These are phyloP conservation scores for Clitopilus hobsonii DNA, from an alignment of 768 basidiomycete genomes.

Conservation along the genomic window DNA sequence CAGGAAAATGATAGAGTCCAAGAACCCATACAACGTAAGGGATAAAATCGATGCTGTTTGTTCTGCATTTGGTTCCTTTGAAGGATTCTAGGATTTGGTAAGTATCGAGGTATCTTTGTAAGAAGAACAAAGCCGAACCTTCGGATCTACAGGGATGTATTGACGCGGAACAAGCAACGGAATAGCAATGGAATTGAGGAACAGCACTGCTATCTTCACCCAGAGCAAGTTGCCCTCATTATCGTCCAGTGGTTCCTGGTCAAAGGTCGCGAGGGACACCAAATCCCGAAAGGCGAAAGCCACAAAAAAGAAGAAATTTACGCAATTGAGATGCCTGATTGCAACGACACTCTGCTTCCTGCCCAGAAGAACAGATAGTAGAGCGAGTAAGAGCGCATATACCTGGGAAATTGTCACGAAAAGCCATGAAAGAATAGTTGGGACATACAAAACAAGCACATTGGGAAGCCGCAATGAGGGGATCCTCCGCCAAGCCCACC, in stretches of 20 bases:
- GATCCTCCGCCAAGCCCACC: background rate
- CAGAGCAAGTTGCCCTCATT: slow-evolving; percentile 47
- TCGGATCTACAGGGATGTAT: background rate
- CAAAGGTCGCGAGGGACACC: slow-evolving; percentile 54
- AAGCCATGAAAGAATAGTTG: background rate
- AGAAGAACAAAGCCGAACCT: background rate
- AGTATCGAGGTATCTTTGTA: background rate
- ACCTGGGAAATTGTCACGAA: slow-evolving; percentile 22
- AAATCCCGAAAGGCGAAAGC: slow-evolving; percentile 57
- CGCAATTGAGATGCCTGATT: slow-evolving; percentile 40
- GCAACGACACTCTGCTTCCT: slow-evolving; percentile 30
- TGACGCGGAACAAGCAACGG: slow-evolving; percentile 33
- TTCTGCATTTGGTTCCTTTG: slow-evolving; percentile 36
- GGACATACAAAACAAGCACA: slow-evolving; percentile 13
- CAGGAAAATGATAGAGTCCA: slow-evolving; percentile 46
- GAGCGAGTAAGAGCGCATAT: slow-evolving; percentile 40
- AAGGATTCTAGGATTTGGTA: slow-evolving; percentile 22
- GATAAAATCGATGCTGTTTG: slow-evolving; percentile 47
- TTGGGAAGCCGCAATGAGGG: slow-evolving; percentile 21
- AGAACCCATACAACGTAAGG: slow-evolving; percentile 41
- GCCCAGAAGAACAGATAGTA: slow-evolving; percentile 33
- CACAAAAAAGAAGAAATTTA: slow-evolving; percentile 40
- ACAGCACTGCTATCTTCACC: slow-evolving; percentile 43
- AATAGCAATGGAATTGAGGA: slow-evolving; percentile 38
- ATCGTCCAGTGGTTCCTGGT: slow-evolving; percentile 39